phyloP scores from a whole-genome alignment of 306 rosid species.

The Purshia tridentata region DNA sequence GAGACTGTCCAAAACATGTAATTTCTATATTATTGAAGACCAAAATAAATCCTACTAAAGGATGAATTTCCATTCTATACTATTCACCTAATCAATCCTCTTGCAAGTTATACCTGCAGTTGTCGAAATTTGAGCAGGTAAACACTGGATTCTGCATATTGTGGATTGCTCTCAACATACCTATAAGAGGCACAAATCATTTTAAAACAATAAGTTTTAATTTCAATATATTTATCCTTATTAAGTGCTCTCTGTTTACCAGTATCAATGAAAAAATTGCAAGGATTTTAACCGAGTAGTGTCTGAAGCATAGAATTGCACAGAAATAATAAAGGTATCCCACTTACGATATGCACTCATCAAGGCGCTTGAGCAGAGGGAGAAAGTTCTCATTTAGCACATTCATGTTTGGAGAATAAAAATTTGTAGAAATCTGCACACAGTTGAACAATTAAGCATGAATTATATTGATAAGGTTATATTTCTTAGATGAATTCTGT shows the following conservation, averaged over 20 bases:
- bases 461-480: background rate
- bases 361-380: conserved; percentile 90
- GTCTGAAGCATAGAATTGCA: conserved; percentile 9
- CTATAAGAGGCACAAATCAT: conserved; percentile 41
- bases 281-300: background rate
- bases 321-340: background rate
- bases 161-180: conserved; percentile 91
- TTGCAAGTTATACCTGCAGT: conserved; percentile 68
- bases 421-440: conserved; percentile 80
- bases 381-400: conserved; percentile 85
- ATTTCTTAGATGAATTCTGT: background rate
- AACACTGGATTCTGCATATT: conserved; percentile 94
- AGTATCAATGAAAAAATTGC: background rate
- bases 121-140: conserved; percentile 95
- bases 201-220: background rate
- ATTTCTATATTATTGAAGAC: conserved; percentile 26
- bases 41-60: conserved; percentile 17
- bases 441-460: conserved; percentile 24
- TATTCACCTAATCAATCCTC: conserved; percentile 11
- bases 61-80: conserved; percentile 15
- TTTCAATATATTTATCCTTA: background rate
- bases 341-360: conserved; percentile 96
- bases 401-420: conserved; percentile 90
- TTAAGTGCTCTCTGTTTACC: conserved; percentile 12
- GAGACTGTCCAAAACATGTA: conserved; percentile 64